Evolutionary conservation across 1,284 basidiomycete genomes (phyloP).

Genomic region (Cryptococcus sp.): DNA sequence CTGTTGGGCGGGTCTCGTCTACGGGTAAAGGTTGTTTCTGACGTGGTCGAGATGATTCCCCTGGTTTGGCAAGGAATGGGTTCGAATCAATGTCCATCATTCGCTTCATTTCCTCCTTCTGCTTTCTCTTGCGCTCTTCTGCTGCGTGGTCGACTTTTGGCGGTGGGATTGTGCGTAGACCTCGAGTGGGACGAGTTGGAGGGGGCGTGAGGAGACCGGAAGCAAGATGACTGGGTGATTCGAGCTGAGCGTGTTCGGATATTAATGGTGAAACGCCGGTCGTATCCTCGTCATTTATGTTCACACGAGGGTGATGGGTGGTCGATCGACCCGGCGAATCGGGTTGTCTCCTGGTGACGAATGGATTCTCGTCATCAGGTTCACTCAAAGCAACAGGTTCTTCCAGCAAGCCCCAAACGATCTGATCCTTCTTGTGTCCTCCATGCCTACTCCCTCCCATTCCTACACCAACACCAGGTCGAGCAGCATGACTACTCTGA

Average conservation of each 20-base stretch:
- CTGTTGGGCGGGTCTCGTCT: conserved; percentile 27
- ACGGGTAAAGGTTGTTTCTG: conserved; percentile 5
- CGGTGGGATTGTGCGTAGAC: conserved; percentile 4
- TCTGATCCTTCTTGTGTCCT: conserved; percentile 28
- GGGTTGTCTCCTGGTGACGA: conserved; percentile 5
- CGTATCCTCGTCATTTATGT: background rate
- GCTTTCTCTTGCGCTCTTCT: conserved; percentile 2
- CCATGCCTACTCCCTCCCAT: conserved; percentile 32
- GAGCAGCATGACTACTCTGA: conserved; percentile 1
- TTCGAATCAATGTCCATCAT: conserved; percentile 34
- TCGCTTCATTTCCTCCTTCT: conserved; percentile 3
- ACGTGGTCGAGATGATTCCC: conserved; percentile 13
- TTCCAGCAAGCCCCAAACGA: conserved; percentile 1
- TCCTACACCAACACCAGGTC: conserved; percentile 32
- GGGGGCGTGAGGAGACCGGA: conserved; percentile 13
- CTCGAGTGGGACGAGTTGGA: background rate
- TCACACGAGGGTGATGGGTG: conserved; percentile 5
- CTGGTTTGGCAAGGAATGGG: conserved; percentile 38
- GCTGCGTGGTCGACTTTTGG: background rate
- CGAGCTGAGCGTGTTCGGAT: too few species aligned
- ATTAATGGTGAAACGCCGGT: too few species aligned
- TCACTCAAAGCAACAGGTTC: background rate
- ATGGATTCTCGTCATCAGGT: conserved; percentile 25
- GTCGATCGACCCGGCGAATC: conserved; percentile 16
- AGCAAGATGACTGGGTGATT: background rate